Conservation (phyloP, 192 early-diverging fungal genomes). For the Coemansia sp. region DNA sequence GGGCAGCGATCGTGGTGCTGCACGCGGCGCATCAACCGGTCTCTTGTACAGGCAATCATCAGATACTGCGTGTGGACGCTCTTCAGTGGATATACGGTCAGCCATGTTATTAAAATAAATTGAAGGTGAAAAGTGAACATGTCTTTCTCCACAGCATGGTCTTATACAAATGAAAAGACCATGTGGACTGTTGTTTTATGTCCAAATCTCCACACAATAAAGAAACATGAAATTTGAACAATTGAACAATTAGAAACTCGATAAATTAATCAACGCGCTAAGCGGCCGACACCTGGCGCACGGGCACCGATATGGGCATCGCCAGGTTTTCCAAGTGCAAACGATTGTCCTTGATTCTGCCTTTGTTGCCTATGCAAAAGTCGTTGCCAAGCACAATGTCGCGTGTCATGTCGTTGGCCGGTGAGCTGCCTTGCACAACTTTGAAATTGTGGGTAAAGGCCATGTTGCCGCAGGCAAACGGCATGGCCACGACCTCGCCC, state of each 20-base stretch:
- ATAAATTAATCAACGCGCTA: not conserved
- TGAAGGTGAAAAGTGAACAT: no score
- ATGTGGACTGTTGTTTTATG: not conserved
- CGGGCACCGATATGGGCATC: constrained; percentile 44
- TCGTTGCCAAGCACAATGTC: constrained; percentile 49
- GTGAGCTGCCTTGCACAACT: constrained; percentile 32
- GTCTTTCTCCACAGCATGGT: no score
- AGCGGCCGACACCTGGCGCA: constrained; percentile 37
- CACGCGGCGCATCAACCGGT: not conserved
- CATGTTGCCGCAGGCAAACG: constrained; percentile 52
- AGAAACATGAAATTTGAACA: not conserved
- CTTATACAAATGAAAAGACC: no score
- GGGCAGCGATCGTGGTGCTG: constrained; percentile 12
- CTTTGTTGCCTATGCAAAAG: constrained; percentile 50
- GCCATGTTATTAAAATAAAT: not conserved
- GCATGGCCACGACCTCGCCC: constrained; percentile 38
- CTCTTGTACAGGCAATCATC: not conserved
- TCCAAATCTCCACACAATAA: not conserved
- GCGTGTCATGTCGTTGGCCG: constrained; percentile 32
- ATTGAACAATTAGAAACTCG: not conserved
- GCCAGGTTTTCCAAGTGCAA: constrained; percentile 44
- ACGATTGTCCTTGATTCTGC: constrained; percentile 48
- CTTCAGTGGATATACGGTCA: not conserved
- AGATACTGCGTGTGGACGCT: not conserved
- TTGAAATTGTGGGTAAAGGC: constrained; percentile 47